Evolutionary conservation across 306 rosid genomes (phyloP).

Genomic region (Glycine tomentella): DNA sequence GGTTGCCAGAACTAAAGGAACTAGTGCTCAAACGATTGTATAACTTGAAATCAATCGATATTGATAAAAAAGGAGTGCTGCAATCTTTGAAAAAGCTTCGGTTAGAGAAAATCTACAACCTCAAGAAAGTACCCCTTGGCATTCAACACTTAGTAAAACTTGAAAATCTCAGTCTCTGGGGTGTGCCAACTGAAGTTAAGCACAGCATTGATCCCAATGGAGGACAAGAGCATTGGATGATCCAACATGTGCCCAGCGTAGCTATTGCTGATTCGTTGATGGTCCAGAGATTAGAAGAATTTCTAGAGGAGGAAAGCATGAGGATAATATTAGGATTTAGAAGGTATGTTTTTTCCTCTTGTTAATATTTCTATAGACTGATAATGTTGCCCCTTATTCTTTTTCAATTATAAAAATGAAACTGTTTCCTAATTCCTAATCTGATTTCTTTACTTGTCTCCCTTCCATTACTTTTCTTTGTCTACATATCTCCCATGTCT

Average conservation of each 20-base stretch:
- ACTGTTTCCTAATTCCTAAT: too few species aligned
- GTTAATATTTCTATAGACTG: too few species aligned
- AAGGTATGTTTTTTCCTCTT: neutral
- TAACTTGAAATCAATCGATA: neutral
- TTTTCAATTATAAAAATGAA: too few species aligned
- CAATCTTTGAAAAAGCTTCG: neutral
- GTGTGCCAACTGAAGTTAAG: neutral
- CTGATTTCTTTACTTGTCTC: too few species aligned
- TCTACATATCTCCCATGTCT: too few species aligned
- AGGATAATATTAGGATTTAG: too few species aligned
- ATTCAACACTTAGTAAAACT: neutral
- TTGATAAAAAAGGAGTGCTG: neutral
- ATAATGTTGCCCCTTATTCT: too few species aligned
- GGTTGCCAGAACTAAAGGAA: neutral
- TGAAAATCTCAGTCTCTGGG: neutral
- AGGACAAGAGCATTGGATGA: neutral
- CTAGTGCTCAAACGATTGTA: rapidly evolving
- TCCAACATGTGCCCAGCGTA: neutral
- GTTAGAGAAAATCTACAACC: rapidly evolving
- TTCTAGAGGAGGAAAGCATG: too few species aligned
- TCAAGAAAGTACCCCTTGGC: neutral
- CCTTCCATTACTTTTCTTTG: too few species aligned
- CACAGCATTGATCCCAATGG: neutral
- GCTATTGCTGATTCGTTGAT: too few species aligned
- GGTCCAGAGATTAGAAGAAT: too few species aligned